Conservation (phyloP, 139 green algal species). For the Mychonastes homosphaera region DNA sequence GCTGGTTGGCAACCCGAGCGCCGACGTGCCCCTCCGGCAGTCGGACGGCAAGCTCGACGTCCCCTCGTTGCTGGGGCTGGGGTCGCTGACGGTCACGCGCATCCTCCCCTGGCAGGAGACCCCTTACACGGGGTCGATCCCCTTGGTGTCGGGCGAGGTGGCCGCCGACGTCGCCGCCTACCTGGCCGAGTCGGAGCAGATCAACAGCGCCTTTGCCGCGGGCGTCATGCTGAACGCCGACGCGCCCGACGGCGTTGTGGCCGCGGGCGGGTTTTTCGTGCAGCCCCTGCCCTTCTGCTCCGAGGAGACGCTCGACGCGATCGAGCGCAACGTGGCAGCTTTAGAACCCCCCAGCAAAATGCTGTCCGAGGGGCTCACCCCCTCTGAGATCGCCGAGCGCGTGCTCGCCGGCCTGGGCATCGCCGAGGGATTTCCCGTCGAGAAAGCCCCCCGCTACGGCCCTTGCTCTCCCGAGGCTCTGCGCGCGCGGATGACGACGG, state of each 20-base stretch:
- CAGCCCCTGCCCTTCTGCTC: constrained; percentile 78
- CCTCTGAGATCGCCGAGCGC: constrained; percentile 44
- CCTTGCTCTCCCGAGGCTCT: constrained; percentile 55
- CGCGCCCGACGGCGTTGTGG: background rate
- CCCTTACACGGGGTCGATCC: background rate
- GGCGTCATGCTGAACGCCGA: constrained; percentile 68
- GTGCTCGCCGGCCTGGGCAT: constrained; percentile 56
- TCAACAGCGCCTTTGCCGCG: constrained; percentile 69
- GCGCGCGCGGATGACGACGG: constrained; percentile 58
- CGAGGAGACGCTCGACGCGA: constrained; percentile 66
- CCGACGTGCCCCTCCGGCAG: constrained; percentile 65
- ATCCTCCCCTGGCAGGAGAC: background rate
- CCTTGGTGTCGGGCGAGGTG: constrained; percentile 32
- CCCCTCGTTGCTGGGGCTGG: background rate
- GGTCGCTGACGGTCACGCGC: background rate
- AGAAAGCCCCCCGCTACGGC: constrained; percentile 43
- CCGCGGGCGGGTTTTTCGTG: constrained; percentile 1
- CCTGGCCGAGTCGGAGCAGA: constrained; percentile 52
- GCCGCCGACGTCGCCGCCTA: constrained; percentile 63
- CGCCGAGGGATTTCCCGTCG: constrained; percentile 5
- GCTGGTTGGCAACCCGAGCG: constrained; percentile 52
- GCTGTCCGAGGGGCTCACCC: constrained; percentile 45
- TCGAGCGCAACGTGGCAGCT: constrained; percentile 63
- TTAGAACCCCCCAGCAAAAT: constrained; percentile 50
- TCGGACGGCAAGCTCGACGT: constrained; percentile 80